phyloP scores from a whole-genome alignment of 2,329 filamentous ascomycete species.

The Lachnellula arida region DNA sequence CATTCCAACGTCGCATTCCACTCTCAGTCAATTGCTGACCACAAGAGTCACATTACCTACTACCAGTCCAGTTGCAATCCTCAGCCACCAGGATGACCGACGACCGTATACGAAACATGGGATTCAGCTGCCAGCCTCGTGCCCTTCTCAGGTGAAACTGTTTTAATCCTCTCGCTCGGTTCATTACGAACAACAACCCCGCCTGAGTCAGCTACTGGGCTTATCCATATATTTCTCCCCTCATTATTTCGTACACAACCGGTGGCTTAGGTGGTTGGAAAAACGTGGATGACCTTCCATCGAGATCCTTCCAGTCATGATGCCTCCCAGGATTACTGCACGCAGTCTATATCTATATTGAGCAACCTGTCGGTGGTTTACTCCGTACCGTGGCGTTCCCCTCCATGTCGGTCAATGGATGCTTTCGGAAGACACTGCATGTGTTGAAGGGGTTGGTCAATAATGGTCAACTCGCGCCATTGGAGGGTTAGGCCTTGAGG shows the following conservation, averaged over 20 bases:
- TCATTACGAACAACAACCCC: background rate
- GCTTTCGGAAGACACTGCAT: conserved; percentile 1
- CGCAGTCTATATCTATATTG: background rate
- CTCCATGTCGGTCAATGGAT: background rate
- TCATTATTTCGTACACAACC: background rate
- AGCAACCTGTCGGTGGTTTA: background rate
- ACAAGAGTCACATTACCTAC: background rate
- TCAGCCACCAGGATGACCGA: background rate
- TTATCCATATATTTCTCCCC: background rate
- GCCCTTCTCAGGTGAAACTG: conserved; percentile 2
- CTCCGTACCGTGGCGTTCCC: background rate
- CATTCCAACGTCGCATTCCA: background rate
- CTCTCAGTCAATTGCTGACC: background rate
- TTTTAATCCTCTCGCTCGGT: background rate
- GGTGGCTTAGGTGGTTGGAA: background rate
- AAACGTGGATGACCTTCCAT: background rate
- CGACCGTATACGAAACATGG: background rate
- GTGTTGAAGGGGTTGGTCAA: background rate
- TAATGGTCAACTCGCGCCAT: background rate
- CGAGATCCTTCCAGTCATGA: background rate
- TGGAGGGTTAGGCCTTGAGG: background rate
- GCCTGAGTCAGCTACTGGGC: background rate
- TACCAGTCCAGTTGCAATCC: background rate
- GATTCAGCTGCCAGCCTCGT: conserved; percentile 1
- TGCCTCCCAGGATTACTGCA: background rate